Evolutionary conservation across 352 stramenopile genomes (phyloP).

Genomic region (Globisporangium echinulatum): DNA sequence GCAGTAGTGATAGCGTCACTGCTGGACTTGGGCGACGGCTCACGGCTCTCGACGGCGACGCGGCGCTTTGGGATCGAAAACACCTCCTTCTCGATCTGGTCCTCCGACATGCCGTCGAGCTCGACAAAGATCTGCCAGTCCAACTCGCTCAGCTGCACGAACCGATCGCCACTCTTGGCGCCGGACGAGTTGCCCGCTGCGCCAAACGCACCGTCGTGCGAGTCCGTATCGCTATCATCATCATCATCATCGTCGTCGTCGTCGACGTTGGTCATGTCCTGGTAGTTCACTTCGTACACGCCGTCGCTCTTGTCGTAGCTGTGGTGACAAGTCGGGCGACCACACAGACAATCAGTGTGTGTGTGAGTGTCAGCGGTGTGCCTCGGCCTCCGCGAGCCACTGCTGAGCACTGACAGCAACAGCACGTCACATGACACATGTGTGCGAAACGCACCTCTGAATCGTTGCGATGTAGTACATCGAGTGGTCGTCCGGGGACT

Average conservation of each 20-base stretch:
- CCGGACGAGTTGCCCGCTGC: too few relatives aligned
- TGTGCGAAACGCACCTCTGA: conserved; percentile 22
- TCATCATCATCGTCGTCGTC: conserved; percentile 20
- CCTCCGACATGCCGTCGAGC: conserved; percentile 36
- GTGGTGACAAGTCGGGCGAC: background rate
- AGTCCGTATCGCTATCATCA: conserved; percentile 14
- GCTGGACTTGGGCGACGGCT: conserved; percentile 28
- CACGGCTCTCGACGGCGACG: conserved; percentile 19
- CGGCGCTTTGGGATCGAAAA: conserved; percentile 81
- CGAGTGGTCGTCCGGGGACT: conserved; percentile 46
- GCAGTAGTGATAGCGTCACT: conserved; percentile 1
- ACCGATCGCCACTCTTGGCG: conserved; percentile 14
- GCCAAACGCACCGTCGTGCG: too few relatives aligned
- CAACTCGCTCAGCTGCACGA: conserved; percentile 22
- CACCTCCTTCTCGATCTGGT: conserved; percentile 47
- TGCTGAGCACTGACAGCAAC: too few relatives aligned
- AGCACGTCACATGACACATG: too few relatives aligned
- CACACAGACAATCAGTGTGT: background rate
- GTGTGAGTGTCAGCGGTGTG: background rate
- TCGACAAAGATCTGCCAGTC: conserved; percentile 74
- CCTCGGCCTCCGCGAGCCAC: too few relatives aligned
- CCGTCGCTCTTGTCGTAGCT: conserved; percentile 31
- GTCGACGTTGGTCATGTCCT: conserved; percentile 22
- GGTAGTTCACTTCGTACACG: conserved; percentile 54
- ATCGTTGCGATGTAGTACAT: conserved; percentile 50